Evolutionary conservation across 1,284 basidiomycete genomes (phyloP), one percentile per base, ranked within the genome.

Genomic region (Apiotrichum montevideense): DNA sequence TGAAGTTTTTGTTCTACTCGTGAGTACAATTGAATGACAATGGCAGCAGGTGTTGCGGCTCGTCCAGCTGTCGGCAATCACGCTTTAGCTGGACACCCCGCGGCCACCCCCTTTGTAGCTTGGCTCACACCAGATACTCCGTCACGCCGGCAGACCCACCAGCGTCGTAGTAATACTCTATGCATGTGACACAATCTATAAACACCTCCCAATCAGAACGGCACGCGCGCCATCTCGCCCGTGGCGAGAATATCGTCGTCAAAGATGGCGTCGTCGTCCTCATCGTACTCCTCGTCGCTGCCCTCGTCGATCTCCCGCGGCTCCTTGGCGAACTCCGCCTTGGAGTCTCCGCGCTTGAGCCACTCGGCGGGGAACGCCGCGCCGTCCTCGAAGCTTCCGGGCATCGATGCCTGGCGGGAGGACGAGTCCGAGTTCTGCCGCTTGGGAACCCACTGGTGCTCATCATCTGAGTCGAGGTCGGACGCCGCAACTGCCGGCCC

Each of bases 1-100:
- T 94, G 81, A 90, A 92, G 73, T 78, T 90, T 21, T 75, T 92
- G 37, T 94, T 94, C 79, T 94, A 94, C 79, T 86, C 83, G 71
- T 49, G 37, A 39, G 47, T 40, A 21, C 21, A 21, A 21, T 21
- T 21, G 21, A 21, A 21, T 21, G 21, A 21, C 21, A 21, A 21
- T 21, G 21, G 21, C 21, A 21, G 21, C 29, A 29, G 29, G 29
- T 3, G 29, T 29, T 29, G 29, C 29, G 29, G 29, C 29, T 29
- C 29, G 29, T 29, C 29, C 29, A 29, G 29, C 29, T 29, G 29
- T 29, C 29, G 29, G 29, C 29, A 3, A 29, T 29, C 3, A 29
- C 3, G 29, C 29, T 29, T 29, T 29, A 29, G 29, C 29, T 29
- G 29, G 29, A 29, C 29, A 29, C 29, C 29, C 29, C 29, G 29